Base-by-base conservation (phyloP, 257 asterid species). In the Thymus mandschuricus region DNA sequence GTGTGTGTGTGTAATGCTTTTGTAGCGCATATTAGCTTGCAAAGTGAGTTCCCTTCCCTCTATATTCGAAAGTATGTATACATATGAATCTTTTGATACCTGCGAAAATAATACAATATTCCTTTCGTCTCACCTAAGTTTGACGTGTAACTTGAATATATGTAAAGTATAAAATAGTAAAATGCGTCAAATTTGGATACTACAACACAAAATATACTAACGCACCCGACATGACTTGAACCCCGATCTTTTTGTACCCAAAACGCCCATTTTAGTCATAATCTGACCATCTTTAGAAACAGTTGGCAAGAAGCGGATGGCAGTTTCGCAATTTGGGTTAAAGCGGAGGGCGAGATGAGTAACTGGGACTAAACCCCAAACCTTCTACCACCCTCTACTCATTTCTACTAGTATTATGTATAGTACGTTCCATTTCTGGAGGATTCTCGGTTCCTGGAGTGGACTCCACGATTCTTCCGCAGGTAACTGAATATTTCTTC, bases 331-430 rank as follows among this genome's bases (percentile, higher is more conserved):
- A 71, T 50, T 66, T 54, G 1, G 6, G 8, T 45, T 29, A 31
- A 40, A 43, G 49, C 21, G 31, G 3, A 34, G 61, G 79, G 82
- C 35, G 46, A 73, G 48, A 56, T 55, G 30, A 13, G 76, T 64
- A 57, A 75, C 49, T 62, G 33, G 63, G 7, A 2, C 70, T 56
- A 69, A 74, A 64, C 80, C 83, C 83, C 65, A 21, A 74, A 46
- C 59, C 66, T 52, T 33, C 63, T 44, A 64, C 38, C 66, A 5
- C 60, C 8, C 67, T 11, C 67, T 9, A 41, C 43, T 28, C 6
- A 21, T 1, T 41, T 10, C 21, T 21, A 21, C 21, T 21, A 21
- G 21, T 21, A 21, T 21, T 21, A 21, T 21, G 21, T 21, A 21
- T 21, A 21, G 21, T 21, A 21, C 21, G 38, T 38, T 12, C 40